phyloP scores from a whole-genome alignment of 2,329 filamentous ascomycete genomes.

The Hymenotorrendiella dingleyae region DNA sequence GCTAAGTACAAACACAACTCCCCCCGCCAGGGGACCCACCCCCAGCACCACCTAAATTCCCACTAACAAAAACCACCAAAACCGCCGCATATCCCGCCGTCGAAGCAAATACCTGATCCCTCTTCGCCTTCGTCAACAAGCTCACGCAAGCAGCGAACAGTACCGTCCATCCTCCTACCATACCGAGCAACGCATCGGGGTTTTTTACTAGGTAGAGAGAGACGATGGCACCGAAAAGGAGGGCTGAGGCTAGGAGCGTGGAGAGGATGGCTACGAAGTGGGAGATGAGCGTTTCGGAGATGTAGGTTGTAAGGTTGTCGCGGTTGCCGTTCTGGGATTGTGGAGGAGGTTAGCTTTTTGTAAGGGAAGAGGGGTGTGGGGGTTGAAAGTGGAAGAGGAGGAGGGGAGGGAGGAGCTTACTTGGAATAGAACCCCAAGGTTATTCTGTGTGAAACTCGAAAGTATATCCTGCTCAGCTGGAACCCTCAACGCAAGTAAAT shows the following conservation, averaged over 20 bases:
- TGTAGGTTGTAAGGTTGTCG: no score
- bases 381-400: no score
- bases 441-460: constrained; percentile 26
- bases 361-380: no score
- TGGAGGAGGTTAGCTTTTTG: no score
- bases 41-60: not conserved
- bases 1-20: not conserved
- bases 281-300: not conserved
- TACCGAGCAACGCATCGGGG: constrained; percentile 11
- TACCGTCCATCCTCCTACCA: constrained; percentile 19
- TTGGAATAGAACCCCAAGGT: constrained; percentile 16
- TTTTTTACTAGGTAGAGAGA: not conserved
- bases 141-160: constrained; percentile 20
- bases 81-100: constrained; percentile 17
- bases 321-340: no score
- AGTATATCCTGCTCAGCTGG: constrained; percentile 24
- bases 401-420: not conserved
- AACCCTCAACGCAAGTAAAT: constrained; percentile 25
- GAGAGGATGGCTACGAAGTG: not conserved
- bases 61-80: not conserved
- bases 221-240: not conserved
- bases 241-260: not conserved
- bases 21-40: not conserved
- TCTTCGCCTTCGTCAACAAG: constrained; percentile 18
- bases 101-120: constrained; percentile 19